Percentiles rank a stretch among this genome's conserved stretches.
Evolutionary conservation across 2,329 filamentous ascomycete genomes (phyloP).

Genomic region (Botrytis fabae): DNA sequence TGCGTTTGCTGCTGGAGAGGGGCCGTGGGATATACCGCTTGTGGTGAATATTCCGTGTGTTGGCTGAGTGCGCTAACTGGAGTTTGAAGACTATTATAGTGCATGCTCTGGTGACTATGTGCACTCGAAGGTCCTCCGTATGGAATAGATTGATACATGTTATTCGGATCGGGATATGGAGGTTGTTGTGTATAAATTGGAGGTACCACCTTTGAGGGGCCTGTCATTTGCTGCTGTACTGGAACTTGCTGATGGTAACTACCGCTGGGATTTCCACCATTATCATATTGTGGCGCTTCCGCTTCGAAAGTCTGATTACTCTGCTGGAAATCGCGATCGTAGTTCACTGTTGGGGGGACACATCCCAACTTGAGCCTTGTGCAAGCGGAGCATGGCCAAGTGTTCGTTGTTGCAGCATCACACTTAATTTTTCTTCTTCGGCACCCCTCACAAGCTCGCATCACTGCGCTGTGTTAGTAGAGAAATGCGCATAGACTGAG

Average conservation of each 20-base stretch:
- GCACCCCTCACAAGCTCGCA: slow-evolving; percentile 96
- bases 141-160: slow-evolving; percentile 43
- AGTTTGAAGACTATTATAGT: slow-evolving; percentile 55
- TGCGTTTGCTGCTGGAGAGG: slow-evolving; percentile 43
- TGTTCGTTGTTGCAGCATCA: slow-evolving; percentile 94
- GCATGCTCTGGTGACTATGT: slow-evolving; percentile 49
- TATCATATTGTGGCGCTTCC: slow-evolving; percentile 48
- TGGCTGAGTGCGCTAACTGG: slow-evolving; percentile 53
- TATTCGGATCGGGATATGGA: slow-evolving; percentile 48
- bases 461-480: slow-evolving; percentile 60
- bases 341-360: slow-evolving; percentile 64
- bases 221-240: slow-evolving; percentile 48
- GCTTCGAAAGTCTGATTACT: slow-evolving; percentile 50
- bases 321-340: slow-evolving; percentile 39
- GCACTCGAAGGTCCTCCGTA: slow-evolving; percentile 47
- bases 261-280: slow-evolving; percentile 47
- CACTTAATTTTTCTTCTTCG: slow-evolving; percentile 96
- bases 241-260: slow-evolving; percentile 56
- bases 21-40: slow-evolving; percentile 55
- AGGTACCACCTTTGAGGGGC: slow-evolving; percentile 43
- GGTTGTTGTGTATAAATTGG: slow-evolving; percentile 52
- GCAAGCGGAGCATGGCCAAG: slow-evolving; percentile 95
- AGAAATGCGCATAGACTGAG: neutral
- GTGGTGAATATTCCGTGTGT: slow-evolving; percentile 49
- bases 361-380: slow-evolving; percentile 90